Evolutionary conservation across 23 red algal species (phyloP), one percentile per base, ranked within the genome.

Genomic region (Gracilaria vermiculophylla): DNA sequence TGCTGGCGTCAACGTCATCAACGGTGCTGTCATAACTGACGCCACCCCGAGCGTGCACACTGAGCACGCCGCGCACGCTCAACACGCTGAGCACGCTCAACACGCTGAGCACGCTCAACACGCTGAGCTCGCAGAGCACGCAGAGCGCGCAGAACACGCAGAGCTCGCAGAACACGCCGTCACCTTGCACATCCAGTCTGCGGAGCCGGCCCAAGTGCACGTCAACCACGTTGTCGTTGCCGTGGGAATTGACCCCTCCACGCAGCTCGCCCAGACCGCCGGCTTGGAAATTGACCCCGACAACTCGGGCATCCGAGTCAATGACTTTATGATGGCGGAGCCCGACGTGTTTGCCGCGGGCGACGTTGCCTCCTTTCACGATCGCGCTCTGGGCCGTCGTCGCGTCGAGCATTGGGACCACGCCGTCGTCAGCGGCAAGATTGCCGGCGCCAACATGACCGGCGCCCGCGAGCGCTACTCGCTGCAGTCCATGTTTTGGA

Each of bases 351-450:
- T 76, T 57, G 85, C 77, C 5, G 93, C 93, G 3, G 93, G 93
- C 20, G 93, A 95, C 69, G 93, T 91, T 11, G 93, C 93, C 27
- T 89, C 82, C 17, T 95, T 95, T 74, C 86, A 87, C 52, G 93
- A 95, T 42, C 79, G 86, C 28, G 21, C 49, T 20, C 35, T 95
- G 37, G 93, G 93, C 41, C 77, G 93, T 42, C 85, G 81, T 40
- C 81, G 93, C 21, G 93, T 95, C 16, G 93, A 95, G 71, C 93
- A 95, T 36, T 95, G 93, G 93, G 90, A 95, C 71, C 93, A 95
- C 54, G 93, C 93, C 27, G 78, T 95, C 9, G 85, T 95, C 39
- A 85, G 75, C 32, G 93, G 93, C 37, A 37, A 50, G 16, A 95
- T 95, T 29, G 93, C 93, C 0, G 93, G 85, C 3, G 52, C 36